These are phyloP conservation scores for thale cress (Arabidopsis thaliana) DNA, from an alignment of 345 rosid genomes.

Conservation along the genomic window DNA sequence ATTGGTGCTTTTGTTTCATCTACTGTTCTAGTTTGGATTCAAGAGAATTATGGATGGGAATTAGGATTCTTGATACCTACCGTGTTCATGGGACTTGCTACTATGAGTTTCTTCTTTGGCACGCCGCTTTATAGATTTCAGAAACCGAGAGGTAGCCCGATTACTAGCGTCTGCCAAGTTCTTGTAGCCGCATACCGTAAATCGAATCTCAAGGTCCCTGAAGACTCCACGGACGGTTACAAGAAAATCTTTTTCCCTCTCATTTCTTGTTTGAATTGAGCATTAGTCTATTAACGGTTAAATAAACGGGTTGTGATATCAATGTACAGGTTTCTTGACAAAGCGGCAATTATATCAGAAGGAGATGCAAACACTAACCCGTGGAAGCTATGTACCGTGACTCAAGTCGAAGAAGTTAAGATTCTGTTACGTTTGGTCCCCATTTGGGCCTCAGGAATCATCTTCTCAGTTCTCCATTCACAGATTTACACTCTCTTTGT, in stretches of 20 bases:
- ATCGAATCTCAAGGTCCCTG: slow-evolving; percentile 35
- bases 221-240: slow-evolving; percentile 45
- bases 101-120: slow-evolving; percentile 57
- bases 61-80: slow-evolving; percentile 65
- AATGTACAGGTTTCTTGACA: slow-evolving; percentile 52
- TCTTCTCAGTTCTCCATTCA: slow-evolving; percentile 44
- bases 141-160: slow-evolving; percentile 60
- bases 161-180: slow-evolving; percentile 56
- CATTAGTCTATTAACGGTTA: background rate
- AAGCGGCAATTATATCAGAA: slow-evolving; percentile 60
- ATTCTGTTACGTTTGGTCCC: slow-evolving; percentile 49
- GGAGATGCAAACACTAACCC: slow-evolving; percentile 47
- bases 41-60: slow-evolving; percentile 63
- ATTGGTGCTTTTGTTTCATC: slow-evolving; percentile 65
- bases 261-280: slow-evolving; percentile 43
- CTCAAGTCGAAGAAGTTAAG: slow-evolving; percentile 60
- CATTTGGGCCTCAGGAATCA: slow-evolving; percentile 51
- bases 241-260: slow-evolving; percentile 43
- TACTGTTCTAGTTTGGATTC: slow-evolving; percentile 57
- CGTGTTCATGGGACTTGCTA: slow-evolving; percentile 57
- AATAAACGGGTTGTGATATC: slow-evolving; percentile 52
- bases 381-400: slow-evolving; percentile 54
- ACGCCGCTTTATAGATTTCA: slow-evolving; percentile 55
- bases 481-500: slow-evolving; percentile 54
- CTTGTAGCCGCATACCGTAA: slow-evolving; percentile 53